Conservation (phyloP, 495 filamentous ascomycete species). For the Filosporella fistucella region DNA sequence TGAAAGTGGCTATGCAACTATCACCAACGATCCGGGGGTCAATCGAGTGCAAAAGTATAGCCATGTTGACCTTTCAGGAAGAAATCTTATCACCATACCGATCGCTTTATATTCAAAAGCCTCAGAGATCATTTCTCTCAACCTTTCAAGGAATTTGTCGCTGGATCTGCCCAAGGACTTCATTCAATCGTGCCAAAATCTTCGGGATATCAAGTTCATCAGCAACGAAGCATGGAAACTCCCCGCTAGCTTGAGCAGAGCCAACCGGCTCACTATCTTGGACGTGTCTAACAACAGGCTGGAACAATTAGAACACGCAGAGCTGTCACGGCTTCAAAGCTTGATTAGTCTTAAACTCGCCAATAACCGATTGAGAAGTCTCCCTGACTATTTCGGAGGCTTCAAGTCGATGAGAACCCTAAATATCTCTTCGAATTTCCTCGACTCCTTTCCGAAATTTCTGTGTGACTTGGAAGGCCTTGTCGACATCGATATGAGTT, state of each 20-base stretch:
- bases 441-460: conserved; percentile 79
- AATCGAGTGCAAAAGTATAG: conserved; percentile 81
- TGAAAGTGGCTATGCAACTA: conserved; percentile 66
- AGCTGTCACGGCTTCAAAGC: conserved; percentile 64
- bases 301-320: conserved; percentile 78
- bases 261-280: conserved; percentile 76
- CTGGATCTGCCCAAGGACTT: conserved; percentile 95
- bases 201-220: conserved; percentile 92
- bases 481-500: conserved; percentile 93
- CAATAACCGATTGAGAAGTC: conserved; percentile 76
- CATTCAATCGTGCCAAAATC: conserved; percentile 83
- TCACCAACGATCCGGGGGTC: conserved; percentile 67
- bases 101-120: conserved; percentile 90
- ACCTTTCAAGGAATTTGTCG: conserved; percentile 86
- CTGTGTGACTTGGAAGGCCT: conserved; percentile 76
- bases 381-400: conserved; percentile 76
- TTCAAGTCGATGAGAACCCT: conserved; percentile 75
- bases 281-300: conserved; percentile 94
- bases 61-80: conserved; percentile 87
- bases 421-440: conserved; percentile 87
- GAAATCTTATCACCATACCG: conserved; percentile 90
- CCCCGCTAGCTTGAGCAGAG: conserved; percentile 80
- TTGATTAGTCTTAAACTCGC: conserved; percentile 87
- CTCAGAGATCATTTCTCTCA: conserved; percentile 88
- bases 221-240: conserved; percentile 86